These are phyloP conservation scores for Tripterygium wilfordii DNA, from an alignment of 177 flowering plant genomes.

Conservation along the genomic window DNA sequence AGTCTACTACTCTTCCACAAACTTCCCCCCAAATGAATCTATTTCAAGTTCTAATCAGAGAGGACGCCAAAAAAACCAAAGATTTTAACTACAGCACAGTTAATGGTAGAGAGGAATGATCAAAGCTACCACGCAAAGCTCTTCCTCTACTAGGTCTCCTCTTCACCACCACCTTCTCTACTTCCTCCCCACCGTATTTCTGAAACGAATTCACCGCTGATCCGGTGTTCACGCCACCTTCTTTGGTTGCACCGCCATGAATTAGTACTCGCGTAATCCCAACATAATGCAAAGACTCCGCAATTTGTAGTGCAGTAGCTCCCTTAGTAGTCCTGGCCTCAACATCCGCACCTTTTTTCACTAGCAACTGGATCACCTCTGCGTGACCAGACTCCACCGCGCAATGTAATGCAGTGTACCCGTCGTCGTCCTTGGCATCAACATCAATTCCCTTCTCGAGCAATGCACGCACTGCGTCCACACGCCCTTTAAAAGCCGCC, in stretches of 20 bases:
- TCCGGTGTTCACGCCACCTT: conserved; percentile 1
- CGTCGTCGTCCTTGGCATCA: conserved; percentile 59
- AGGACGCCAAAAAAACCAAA: no score
- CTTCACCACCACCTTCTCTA: conserved; percentile 10
- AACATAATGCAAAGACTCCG: conserved; percentile 44
- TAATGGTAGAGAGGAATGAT: conserved; percentile 26
- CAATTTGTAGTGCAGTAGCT: conserved; percentile 46
- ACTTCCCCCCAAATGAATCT: no score
- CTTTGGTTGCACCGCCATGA: conserved; percentile 45
- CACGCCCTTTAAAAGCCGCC: conserved; percentile 65
- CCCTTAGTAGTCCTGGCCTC: conserved; percentile 59
- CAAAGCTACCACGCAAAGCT: conserved; percentile 30
- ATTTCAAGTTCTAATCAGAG: no score
- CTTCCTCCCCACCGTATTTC: background rate
- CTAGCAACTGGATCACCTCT: conserved; percentile 52
- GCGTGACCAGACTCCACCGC: conserved; percentile 61
- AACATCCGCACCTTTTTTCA: conserved; percentile 61
- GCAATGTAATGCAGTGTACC: conserved; percentile 70
- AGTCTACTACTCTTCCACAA: no score
- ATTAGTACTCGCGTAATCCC: conserved; percentile 47
- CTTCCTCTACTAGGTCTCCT: conserved; percentile 17
- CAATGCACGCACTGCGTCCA: conserved; percentile 31
- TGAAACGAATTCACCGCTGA: background rate
- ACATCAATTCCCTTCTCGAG: conserved; percentile 49
- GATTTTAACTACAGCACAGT: conserved; percentile 32